phyloP scores from a whole-genome alignment of 768 basidiomycete genomes.

The Pleurotus salmoneostramineus region DNA sequence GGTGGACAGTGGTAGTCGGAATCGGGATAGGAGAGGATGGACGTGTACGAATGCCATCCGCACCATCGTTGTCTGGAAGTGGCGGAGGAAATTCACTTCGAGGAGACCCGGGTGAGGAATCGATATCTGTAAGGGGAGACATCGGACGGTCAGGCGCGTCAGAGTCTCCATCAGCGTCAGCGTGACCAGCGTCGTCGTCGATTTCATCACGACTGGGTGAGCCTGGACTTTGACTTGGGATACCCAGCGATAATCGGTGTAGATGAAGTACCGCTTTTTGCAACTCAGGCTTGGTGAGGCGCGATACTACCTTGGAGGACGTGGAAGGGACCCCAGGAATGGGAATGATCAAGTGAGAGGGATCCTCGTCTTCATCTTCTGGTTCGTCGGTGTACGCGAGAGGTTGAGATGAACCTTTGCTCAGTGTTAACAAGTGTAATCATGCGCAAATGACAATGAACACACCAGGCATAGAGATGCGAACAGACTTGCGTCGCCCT shows the following conservation, averaged over 20 bases:
- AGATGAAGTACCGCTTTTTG: background rate
- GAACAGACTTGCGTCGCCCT: slow-evolving; percentile 1
- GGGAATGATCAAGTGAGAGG: background rate
- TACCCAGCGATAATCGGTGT: background rate
- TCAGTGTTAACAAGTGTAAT: background rate
- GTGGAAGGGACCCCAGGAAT: slow-evolving; percentile 4
- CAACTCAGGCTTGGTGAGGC: slow-evolving; percentile 36
- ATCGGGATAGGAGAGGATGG: background rate
- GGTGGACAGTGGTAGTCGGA: background rate
- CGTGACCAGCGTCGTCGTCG: background rate
- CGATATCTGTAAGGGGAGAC: slow-evolving; percentile 4
- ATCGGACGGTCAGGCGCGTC: background rate
- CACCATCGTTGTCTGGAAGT: background rate
- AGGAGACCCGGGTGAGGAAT: background rate
- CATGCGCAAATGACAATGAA: background rate
- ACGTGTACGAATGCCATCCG: background rate
- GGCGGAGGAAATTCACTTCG: background rate
- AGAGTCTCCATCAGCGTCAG: background rate
- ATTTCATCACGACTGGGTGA: background rate
- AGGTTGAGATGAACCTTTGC: no score
- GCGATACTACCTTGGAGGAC: slow-evolving; percentile 20
- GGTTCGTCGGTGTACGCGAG: background rate
- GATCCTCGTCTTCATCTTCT: background rate
- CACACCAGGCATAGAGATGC: background rate
- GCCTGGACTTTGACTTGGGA: background rate